Evolutionary conservation across 2,329 filamentous ascomycete species (phyloP).

Genomic region (Tolypocladium ophioglossoides): DNA sequence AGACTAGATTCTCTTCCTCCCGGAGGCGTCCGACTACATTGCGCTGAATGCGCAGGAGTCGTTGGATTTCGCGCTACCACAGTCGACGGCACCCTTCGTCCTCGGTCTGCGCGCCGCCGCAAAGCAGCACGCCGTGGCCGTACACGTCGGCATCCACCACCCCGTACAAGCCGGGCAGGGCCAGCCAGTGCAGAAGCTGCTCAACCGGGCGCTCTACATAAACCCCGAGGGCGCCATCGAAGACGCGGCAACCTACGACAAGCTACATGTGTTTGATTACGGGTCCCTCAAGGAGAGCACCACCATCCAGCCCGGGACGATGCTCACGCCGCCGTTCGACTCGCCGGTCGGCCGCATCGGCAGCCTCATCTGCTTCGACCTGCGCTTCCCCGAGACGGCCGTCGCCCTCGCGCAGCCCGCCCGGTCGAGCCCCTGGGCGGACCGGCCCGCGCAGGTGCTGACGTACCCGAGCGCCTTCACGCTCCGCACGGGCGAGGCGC

Average conservation of each 20-base stretch:
- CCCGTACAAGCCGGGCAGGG: constrained; percentile 28
- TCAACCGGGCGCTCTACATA: constrained; percentile 46
- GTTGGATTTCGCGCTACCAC: constrained; percentile 57
- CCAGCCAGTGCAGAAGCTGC: constrained; percentile 20
- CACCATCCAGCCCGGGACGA: constrained; percentile 56
- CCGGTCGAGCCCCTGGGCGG: constrained; percentile 16
- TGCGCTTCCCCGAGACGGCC: constrained; percentile 71
- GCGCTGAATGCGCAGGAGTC: constrained; percentile 57
- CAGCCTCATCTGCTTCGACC: constrained; percentile 79
- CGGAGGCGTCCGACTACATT: constrained; percentile 88
- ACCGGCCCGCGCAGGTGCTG: constrained; percentile 55
- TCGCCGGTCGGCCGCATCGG: constrained; percentile 67
- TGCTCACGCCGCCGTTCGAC: constrained; percentile 59
- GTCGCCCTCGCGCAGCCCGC: constrained; percentile 47
- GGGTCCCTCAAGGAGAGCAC: constrained; percentile 36
- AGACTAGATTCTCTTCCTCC: constrained; percentile 70
- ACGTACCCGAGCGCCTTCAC: constrained; percentile 90
- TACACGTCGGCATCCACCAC: constrained; percentile 85
- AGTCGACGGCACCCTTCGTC: constrained; percentile 61
- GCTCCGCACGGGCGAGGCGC: constrained; percentile 69
- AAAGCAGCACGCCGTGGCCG: constrained; percentile 49
- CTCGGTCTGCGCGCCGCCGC: constrained; percentile 63
- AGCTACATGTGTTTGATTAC: constrained; percentile 82
- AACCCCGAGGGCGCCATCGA: constrained; percentile 29
- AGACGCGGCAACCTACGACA: constrained; percentile 55